Evolutionary conservation across 106 monocot genomes (phyloP).

Genomic region (Dactylorhiza incarnata): DNA sequence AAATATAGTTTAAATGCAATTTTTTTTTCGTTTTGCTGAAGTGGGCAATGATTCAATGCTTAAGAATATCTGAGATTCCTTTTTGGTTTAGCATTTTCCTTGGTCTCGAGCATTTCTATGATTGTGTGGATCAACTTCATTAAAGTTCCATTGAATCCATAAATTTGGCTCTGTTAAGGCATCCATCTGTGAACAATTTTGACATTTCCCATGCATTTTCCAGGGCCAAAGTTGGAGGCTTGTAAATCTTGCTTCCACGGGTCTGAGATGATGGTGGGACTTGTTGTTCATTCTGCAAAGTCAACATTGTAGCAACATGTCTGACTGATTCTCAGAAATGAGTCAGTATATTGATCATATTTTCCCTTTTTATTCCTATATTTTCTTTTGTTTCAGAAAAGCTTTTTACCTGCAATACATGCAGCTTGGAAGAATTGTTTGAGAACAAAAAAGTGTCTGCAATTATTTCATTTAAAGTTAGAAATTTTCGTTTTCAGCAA

Average conservation of each 20-base stretch:
- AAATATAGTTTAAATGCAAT: not conserved
- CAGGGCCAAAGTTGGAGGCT: constrained; percentile 65
- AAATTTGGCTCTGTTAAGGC: not conserved
- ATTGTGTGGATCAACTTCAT: not conserved
- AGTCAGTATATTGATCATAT: constrained; percentile 2
- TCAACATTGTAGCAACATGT: constrained; percentile 1
- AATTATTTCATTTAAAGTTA: not conserved
- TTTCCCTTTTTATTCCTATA: not conserved
- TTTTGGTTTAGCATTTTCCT: not conserved
- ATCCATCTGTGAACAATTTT: constrained; percentile 13
- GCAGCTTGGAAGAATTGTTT: not conserved
- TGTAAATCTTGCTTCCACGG: constrained; percentile 54
- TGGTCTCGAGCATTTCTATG: not conserved
- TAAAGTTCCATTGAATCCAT: not conserved
- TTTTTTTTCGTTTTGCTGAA: not conserved
- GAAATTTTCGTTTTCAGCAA: not conserved
- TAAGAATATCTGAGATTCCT: not conserved
- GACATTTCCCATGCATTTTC: constrained; percentile 45
- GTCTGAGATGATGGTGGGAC: constrained; percentile 44
- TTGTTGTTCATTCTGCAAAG: constrained; percentile 13
- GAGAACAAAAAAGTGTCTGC: not conserved
- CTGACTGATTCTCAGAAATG: constrained; percentile 2
- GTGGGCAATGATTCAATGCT: not conserved
- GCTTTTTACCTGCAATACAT: not conserved
- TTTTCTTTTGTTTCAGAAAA: not conserved